Evolutionary conservation across 164 flowering plant genomes (phyloP), one percentile per base, ranked within the genome.

Genomic region (Sextonia rubra): DNA sequence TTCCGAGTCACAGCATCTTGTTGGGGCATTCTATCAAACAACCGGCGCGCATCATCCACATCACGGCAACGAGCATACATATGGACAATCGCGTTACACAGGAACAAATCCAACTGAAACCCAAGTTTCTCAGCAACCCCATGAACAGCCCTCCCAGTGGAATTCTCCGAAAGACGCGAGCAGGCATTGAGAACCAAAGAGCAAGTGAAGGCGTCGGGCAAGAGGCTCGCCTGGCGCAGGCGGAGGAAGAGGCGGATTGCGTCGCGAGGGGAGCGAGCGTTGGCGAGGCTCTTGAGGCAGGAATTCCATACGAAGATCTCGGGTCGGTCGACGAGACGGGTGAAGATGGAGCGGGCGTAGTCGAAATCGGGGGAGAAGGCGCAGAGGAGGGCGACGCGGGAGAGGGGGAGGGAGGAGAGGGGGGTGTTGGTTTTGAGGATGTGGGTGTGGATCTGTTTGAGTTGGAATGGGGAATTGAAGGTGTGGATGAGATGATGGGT

Each of bases 111-210:
- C 18, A 80, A 82, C 14, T 65, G 77, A 72, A 84, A 82, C 80
- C 92, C 91, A 71, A 86, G 85, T 78, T 87, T 90, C 86, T 78
- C 86, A 4, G 86, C 78, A 26, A 80, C 71, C 24, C 78, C 91
- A 75, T 90, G 95, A 63, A 90, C 75, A 27, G 83, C 76, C 60
- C 74, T 82, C 12, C 90, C 95, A 58, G 62, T 74, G 1, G n/a
- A 60, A 56, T 85, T 55, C 47, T 86, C 85, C 71, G 56, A 49
- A 6, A 81, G 37, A 9, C 56, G 17, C 27, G 82, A 66, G 71
- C 95, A 90, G 12, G 95, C 92, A 58, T 86, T 89, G 52, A 90
- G 77, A 26, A 87, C 89, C 48, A 86, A 87, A 6, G 92, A 87
- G 77, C 86, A 86, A 55, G 90, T 85, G 72, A 85, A 89, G 32